Base-by-base conservation (phyloP, 2,329 filamentous ascomycete species). In the Trichoderma asperellum region DNA sequence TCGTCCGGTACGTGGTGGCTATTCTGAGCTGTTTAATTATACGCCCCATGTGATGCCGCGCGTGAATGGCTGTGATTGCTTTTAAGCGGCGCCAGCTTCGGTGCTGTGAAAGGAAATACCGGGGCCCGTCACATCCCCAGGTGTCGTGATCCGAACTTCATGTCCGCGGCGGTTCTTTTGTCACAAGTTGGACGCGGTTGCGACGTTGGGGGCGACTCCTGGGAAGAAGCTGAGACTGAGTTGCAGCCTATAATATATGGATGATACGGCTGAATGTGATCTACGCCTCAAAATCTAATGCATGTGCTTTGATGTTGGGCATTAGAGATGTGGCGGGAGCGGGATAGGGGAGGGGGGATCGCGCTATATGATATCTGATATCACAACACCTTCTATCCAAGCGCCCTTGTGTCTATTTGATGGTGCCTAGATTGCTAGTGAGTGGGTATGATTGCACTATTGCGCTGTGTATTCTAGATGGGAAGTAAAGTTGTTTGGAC, bases 111-210 rank as follows among this genome's bases (percentile, higher is more conserved):
- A 56, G 21, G 52, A 10, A 35, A n/a, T 18, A n/a, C 29, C 27
- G 14, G n/a, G 35, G 14, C 24, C 29, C 21, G 5, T 32, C 21
- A 16, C 5, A 11, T 34, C 53, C 6, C 29, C 27, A 32, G 35
- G 40, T 67, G 64, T 67, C 27, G 64, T 67, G 64, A 67, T 66
- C 52, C 52, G 29, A 37, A 37, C 21, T 67, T 67, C 52, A 58
- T 58, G 64, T 47, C 64, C 16, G 14, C 21, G 49, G 21, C 21
- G 24, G 49, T 11, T 47, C n/a, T 35, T 58, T 21, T 18, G 34
- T 52, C 40, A 35, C 34, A 18, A 35, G 32, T 56, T 64, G 52
- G 61, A 14, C 14, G 27, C 12, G 34, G 12, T 49, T 64, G 61
- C 52, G 34, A 55, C 49, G 47, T 49, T 43, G 37, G 62, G 37